phyloP scores from a whole-genome alignment of 305 asterid genomes.

The Fraxinus sp. region DNA sequence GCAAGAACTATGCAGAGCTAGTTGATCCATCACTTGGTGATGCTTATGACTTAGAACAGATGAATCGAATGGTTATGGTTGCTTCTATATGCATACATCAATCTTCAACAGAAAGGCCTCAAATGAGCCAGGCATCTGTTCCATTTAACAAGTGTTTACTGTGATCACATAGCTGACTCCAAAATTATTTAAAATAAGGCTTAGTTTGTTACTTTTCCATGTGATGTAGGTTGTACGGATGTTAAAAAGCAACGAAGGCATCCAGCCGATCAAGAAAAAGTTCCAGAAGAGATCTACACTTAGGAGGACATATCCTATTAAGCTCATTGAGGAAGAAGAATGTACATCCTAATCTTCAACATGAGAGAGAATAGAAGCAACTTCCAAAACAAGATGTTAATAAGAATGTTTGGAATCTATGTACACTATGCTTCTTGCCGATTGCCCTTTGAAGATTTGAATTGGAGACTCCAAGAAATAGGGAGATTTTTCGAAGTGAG shows the following conservation, averaged over 20 bases:
- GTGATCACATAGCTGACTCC: too few relatives aligned
- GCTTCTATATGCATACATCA: slow-evolving; percentile 47
- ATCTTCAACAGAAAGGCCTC: slow-evolving; percentile 39
- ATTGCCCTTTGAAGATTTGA: not conserved
- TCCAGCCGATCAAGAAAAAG: slow-evolving; percentile 30
- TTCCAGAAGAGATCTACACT: slow-evolving; percentile 41
- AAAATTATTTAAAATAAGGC: not conserved
- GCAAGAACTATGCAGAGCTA: slow-evolving; percentile 30
- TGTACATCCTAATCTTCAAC: slow-evolving; percentile 7
- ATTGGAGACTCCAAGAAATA: not conserved
- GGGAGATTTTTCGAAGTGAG: not conserved
- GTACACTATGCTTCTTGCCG: not conserved
- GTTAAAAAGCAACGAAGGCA: slow-evolving; percentile 34
- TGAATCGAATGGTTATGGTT: slow-evolving; percentile 37
- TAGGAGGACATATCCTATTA: slow-evolving; percentile 28
- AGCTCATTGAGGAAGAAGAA: slow-evolving; percentile 27
- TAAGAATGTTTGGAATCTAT: too few relatives aligned
- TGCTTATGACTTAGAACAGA: slow-evolving; percentile 37
- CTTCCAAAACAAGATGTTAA: not conserved
- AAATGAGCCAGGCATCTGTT: slow-evolving; percentile 44
- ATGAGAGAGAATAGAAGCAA: not conserved
- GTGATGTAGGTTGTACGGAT: slow-evolving; percentile 35
- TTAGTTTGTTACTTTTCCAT: not conserved
- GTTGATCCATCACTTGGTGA: slow-evolving; percentile 42
- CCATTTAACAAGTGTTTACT: slow-evolving; percentile 13